These are phyloP conservation scores for Capillidium heterosporum DNA, from an alignment of 371 early-diverging fungal species.

Conservation along the genomic window DNA sequence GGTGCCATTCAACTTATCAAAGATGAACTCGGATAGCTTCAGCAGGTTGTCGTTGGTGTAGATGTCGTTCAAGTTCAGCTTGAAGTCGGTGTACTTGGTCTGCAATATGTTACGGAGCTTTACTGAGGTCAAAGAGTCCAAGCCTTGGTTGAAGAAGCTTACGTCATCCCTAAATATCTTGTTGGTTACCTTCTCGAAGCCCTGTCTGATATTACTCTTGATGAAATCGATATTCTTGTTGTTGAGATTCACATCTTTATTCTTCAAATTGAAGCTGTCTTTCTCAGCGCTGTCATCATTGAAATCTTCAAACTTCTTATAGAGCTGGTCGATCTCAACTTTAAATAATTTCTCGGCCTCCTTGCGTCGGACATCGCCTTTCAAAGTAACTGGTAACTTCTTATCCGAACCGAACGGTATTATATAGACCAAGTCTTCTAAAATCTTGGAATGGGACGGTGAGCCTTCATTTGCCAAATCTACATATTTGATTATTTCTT, in stretches of 20 bases:
- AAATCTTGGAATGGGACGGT: neutral
- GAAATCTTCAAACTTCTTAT: neutral
- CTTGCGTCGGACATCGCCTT: neutral
- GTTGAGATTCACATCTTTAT: no score
- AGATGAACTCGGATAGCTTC: neutral
- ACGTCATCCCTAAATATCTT: neutral
- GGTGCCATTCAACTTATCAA: no score
- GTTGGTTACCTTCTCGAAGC: neutral
- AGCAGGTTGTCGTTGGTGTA: neutral
- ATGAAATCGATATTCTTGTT: no score
- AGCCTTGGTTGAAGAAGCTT: constrained; percentile 1
- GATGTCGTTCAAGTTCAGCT: neutral
- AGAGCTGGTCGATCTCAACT: neutral
- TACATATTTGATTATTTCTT: neutral
- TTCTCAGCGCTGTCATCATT: neutral
- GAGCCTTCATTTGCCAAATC: neutral
- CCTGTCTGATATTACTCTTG: neutral
- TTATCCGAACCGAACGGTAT: neutral
- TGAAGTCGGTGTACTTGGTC: neutral
- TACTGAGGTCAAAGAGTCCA: neutral
- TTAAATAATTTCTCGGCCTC: neutral
- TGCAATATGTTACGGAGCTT: neutral
- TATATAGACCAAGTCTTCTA: neutral
- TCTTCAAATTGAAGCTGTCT: neutral
- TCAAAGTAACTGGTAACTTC: neutral